Evolutionary conservation across 108 stramenopile genomes (phyloP).

Genomic region (Nitzschia inconspicua): DNA sequence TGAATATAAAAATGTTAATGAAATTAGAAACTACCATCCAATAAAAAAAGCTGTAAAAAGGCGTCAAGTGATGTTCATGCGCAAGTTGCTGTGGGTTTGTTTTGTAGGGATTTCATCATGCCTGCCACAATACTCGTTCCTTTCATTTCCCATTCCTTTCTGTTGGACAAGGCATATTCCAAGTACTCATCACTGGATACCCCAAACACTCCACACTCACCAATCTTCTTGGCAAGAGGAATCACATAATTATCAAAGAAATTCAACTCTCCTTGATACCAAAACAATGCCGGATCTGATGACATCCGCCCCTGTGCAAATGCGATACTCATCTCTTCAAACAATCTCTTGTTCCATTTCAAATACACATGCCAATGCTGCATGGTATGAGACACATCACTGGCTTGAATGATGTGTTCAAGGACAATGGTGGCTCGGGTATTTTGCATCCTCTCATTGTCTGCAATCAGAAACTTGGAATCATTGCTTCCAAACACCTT

Average conservation of each 20-base stretch:
- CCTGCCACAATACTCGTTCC: conserved; percentile 22
- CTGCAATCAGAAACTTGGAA: background rate
- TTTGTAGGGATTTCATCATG: too few species aligned
- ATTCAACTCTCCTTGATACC: conserved; percentile 48
- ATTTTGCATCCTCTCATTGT: background rate
- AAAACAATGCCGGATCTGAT: conserved; percentile 35
- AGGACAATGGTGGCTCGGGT: too few species aligned
- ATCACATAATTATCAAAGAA: conserved; percentile 53
- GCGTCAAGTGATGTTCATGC: too few species aligned
- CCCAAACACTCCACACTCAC: conserved; percentile 39
- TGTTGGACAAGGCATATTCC: conserved; percentile 22
- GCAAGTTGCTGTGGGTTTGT: too few species aligned
- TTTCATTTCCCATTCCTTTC: conserved; percentile 23
- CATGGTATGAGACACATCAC: conserved; percentile 19
- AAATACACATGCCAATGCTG: conserved; percentile 18
- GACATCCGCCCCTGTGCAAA: conserved; percentile 9
- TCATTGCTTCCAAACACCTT: conserved; percentile 28
- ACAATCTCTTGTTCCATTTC: conserved; percentile 28
- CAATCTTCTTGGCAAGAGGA: conserved; percentile 44
- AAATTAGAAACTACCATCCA: too few species aligned
- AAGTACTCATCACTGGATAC: conserved; percentile 3
- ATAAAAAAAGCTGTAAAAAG: too few species aligned
- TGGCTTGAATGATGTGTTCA: conserved; percentile 21
- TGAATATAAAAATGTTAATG: too few species aligned
- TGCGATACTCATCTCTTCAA: conserved; percentile 40